Evolutionary conservation across 352 stramenopile genomes (phyloP).

Genomic region (Pythium plurisporium): DNA sequence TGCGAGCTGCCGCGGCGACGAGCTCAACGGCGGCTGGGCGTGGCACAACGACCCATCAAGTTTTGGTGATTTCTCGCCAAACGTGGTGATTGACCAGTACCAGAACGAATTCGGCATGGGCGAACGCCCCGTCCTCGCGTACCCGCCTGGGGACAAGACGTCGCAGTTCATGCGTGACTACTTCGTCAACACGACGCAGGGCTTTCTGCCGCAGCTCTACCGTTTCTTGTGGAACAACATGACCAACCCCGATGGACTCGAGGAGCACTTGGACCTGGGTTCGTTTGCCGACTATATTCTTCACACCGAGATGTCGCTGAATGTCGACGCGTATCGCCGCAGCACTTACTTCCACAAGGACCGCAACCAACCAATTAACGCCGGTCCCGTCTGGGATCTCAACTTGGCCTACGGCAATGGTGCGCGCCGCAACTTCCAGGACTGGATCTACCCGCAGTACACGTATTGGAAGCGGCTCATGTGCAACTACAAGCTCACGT

Average conservation of each 20-base stretch:
- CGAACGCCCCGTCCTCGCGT: constrained; percentile 53
- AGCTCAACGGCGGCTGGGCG: constrained; percentile 64
- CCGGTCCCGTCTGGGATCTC: constrained; percentile 72
- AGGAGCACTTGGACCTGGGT: constrained; percentile 59
- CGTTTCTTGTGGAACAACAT: constrained; percentile 76
- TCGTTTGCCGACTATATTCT: constrained; percentile 75
- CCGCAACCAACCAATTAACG: constrained; percentile 66
- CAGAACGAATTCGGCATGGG: constrained; percentile 79
- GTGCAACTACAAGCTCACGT: constrained; percentile 75
- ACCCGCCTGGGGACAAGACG: constrained; percentile 43
- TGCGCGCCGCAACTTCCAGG: constrained; percentile 41
- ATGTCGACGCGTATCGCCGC: constrained; percentile 73
- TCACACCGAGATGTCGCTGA: constrained; percentile 81
- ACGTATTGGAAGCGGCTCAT: constrained; percentile 78
- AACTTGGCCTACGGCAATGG: constrained; percentile 79
- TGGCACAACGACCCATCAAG: constrained; percentile 74
- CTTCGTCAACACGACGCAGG: constrained; percentile 56
- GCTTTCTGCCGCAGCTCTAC: constrained; percentile 63
- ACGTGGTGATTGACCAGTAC: constrained; percentile 75
- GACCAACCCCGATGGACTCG: constrained; percentile 48
- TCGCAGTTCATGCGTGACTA: constrained; percentile 74
- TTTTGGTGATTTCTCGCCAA: constrained; percentile 66
- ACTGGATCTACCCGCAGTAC: constrained; percentile 76
- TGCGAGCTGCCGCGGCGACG: constrained; percentile 33
- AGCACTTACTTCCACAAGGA: constrained; percentile 83